phyloP scores from a whole-genome alignment of 805 yeast species.

The Maudiozyma barnettii region DNA sequence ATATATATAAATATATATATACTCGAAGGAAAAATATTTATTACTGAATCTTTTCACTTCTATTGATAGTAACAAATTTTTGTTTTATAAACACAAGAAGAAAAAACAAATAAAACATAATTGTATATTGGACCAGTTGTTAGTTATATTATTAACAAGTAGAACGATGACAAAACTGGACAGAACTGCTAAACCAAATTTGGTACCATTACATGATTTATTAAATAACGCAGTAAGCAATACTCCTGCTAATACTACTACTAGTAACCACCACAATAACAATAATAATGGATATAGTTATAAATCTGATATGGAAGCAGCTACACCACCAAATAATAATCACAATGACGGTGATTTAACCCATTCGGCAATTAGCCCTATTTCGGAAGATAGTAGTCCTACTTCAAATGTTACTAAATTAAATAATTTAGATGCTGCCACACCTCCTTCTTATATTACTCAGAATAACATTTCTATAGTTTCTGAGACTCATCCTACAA shows the following conservation, averaged over 20 bases:
- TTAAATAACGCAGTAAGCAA: conserved; percentile 2
- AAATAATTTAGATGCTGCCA: not conserved
- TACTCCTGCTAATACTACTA: not conserved
- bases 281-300: not conserved
- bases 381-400: not conserved
- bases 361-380: not conserved
- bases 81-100: too few species aligned
- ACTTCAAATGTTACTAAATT: not conserved
- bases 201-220: conserved; percentile 4
- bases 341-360: not conserved
- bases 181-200: not conserved
- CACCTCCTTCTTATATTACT: not conserved
- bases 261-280: not conserved
- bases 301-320: not conserved
- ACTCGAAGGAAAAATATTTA: too few species aligned
- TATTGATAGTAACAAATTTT: too few species aligned
- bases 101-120: too few species aligned
- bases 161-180: not conserved
- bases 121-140: too few species aligned
- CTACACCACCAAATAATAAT: not conserved
- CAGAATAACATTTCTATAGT: not conserved
- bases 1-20: too few species aligned
- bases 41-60: too few species aligned
- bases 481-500: not conserved
- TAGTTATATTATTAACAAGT: not conserved